Base-by-base conservation (phyloP, 129 eudicot species). In the Smallanthus sonchifolius region DNA sequence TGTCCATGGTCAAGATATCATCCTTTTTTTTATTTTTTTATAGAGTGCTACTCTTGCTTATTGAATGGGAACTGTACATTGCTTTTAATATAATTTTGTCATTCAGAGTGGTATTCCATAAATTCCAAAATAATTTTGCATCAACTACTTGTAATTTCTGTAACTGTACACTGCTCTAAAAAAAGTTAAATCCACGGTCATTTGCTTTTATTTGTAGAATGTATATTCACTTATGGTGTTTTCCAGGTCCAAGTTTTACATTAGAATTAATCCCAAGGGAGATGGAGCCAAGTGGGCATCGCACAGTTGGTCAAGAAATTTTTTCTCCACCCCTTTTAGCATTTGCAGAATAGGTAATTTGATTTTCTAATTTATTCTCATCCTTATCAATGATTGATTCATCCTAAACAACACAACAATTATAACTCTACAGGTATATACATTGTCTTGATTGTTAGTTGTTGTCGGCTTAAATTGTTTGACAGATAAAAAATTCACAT, bases 231-330 rank as follows among this genome's bases (percentile, higher is more conserved):
- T 9, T 66, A 17, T 35, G 59, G 43, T 71, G 30, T 76, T 65
- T 62, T 79, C 43, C 84, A 94, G 98, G 80, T 90, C 75, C 84
- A 76, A 81, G 98, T 94, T 75, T 52, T 94, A 83, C 69, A 16
- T 88, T 57, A 94, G 97, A 85, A 86, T 94, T 17, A 97, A 94
- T 81, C 98, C 91, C n/a, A 77, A 60, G 2, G 98, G 98, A 73
- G 87, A 85, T 51, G 98, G 97, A 55, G 96, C 98, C 62, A 94
- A 83, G 85, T 94, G 98, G 98, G n/a, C 96, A 97, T 49, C 96
- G 98, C 80, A 86, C 89, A 72, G 82, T 83, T 86, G 98, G 98
- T 37, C 98, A 90, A 78, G 96, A 90, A 85, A 76, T 94, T 65
- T 94, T 90, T 83, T 94, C 97, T 35, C 98, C 98, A 6, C 88